Evolutionary conservation across 2,329 filamentous ascomycete species (phyloP), one percentile per base, ranked within the genome.

Genomic region (Dactylella cylindrospora): DNA sequence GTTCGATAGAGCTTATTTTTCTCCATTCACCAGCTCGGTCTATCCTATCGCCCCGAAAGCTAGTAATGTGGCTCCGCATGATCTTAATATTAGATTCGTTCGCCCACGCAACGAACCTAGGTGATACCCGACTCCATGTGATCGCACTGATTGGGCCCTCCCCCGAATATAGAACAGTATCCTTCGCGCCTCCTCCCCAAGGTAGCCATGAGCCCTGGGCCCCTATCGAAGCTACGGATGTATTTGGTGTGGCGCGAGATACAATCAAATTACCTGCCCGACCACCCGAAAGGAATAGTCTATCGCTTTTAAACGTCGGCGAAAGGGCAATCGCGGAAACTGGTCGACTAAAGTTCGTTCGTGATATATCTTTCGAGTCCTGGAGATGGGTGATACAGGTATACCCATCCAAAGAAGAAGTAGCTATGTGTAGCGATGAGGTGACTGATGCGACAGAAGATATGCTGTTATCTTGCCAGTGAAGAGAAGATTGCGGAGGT

Each of bases 61-160:
- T 36, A 12, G 36, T 26, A 7, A 70, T 68, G 71, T 93, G 88
- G 3, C 89, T 89, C 29, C 93, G 83, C 90, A 97, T 97, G 62
- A 98, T 93, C 72, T 96, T 96, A 71, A 97, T 94, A 3, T 93
- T 93, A 69, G 94, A 86, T 73, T 98, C 93, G 70, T 97, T 98
- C 32, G 95, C 80, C 93, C 93, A 98, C 0, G 84, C 88, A 0
- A 96, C 86, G 70, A 90, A 97, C 74, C 86, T 93, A 0, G 93
- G 91, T 0, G 89, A 91, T 32, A 91, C 72, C 0, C 65, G 64
- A 10, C 91, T 97, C 90, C 91, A 98, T 72, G 94, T 91, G 70
- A 98, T 93, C 2, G 84, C 86, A 71, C 83, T 91, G 65, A 98
- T 93, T 1, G 84, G 82, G 2, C 93, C 93, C 74, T 98, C 94